These are phyloP conservation scores for Fusarium sublunatum DNA, from an alignment of 2,329 filamentous ascomycete genomes.

Conservation along the genomic window DNA sequence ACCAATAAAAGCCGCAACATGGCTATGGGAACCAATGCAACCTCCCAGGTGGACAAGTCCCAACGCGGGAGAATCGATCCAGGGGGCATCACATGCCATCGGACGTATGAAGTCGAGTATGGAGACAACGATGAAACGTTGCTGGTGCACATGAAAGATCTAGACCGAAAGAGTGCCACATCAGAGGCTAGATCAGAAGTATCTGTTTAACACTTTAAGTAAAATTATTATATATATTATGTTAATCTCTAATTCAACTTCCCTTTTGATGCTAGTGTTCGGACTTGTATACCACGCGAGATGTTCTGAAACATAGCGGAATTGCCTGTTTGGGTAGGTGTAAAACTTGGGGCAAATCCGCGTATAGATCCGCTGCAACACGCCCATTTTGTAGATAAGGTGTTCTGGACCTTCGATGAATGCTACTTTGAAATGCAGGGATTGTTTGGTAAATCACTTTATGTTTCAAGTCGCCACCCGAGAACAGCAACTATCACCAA, in stretches of 20 bases:
- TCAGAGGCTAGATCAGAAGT: constrained; percentile 11
- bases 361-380: not conserved
- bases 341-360: not conserved
- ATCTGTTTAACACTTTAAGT: constrained; percentile 5
- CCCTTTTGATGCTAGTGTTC: not conserved
- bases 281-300: not conserved
- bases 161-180: constrained; percentile 35
- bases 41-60: constrained; percentile 42
- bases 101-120: constrained; percentile 52
- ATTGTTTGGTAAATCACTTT: no score
- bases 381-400: not conserved
- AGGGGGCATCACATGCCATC: constrained; percentile 50
- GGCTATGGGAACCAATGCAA: constrained; percentile 38
- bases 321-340: not conserved
- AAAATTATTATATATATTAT: not conserved
- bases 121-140: constrained; percentile 49
- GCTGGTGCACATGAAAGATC: constrained; percentile 48
- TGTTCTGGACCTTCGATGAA: not conserved
- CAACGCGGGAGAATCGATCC: constrained; percentile 26
- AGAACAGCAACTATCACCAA: no score
- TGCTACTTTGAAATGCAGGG: not conserved
- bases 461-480: no score
- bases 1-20: constrained; percentile 21
- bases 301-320: not conserved
- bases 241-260: constrained; percentile 3